Evolutionary conservation across 2,329 filamentous ascomycete genomes (phyloP).

Genomic region (Kalmusia sp.): DNA sequence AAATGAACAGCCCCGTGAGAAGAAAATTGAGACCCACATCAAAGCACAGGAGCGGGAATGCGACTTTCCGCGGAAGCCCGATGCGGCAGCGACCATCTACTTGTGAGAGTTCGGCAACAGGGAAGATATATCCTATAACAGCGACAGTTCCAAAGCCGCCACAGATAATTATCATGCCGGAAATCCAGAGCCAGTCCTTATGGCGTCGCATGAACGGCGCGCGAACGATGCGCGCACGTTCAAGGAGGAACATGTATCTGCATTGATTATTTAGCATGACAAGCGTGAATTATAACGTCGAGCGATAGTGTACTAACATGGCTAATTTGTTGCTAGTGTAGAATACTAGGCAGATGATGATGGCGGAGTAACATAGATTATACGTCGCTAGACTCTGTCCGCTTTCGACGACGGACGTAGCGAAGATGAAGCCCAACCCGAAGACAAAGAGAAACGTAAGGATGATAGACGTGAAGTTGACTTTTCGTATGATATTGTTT

Average conservation of each 20-base stretch:
- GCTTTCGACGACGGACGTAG: slow-evolving; percentile 30
- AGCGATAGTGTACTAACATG: slow-evolving; percentile 21
- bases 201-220: slow-evolving; percentile 33
- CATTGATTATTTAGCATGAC: background rate
- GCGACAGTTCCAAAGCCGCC: slow-evolving; percentile 36
- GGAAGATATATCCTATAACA: slow-evolving; percentile 34
- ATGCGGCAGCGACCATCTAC: slow-evolving; percentile 45
- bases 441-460: slow-evolving; percentile 19
- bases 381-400: slow-evolving; percentile 32
- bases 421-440: slow-evolving; percentile 21
- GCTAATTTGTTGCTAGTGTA: slow-evolving; percentile 44
- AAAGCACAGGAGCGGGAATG: slow-evolving; percentile 43
- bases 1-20: slow-evolving; percentile 45
- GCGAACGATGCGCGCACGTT: slow-evolving; percentile 46
- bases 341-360: slow-evolving; percentile 48
- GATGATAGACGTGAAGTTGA: slow-evolving; percentile 25
- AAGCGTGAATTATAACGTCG: too few relatives aligned
- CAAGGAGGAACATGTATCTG: slow-evolving; percentile 48
- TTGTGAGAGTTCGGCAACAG: slow-evolving; percentile 35
- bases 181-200: slow-evolving; percentile 42
- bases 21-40: slow-evolving; percentile 45
- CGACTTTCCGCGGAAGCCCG: slow-evolving; percentile 41
- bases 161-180: slow-evolving; percentile 30
- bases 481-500: slow-evolving; percentile 19
- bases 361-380: slow-evolving; percentile 38